Conservation (phyloP, 2,329 filamentous ascomycete species). For the Sclerotinia subarctica region DNA sequence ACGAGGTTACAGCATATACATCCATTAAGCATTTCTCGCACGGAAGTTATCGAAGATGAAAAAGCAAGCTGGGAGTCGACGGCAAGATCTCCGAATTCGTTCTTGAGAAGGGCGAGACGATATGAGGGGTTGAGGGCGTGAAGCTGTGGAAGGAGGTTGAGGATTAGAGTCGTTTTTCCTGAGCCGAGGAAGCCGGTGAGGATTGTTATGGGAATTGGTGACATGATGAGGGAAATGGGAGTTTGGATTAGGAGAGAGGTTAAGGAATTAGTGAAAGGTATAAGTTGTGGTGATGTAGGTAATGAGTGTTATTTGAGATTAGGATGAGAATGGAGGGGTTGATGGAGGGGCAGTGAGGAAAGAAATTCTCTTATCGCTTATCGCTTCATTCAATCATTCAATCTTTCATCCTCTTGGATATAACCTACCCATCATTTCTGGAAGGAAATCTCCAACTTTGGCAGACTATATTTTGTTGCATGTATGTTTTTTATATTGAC, state of each 20-base stretch:
- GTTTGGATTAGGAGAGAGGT: neutral
- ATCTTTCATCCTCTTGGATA: neutral
- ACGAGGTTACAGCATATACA: slow-evolving; percentile 99
- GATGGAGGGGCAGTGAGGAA: slow-evolving; percentile 10
- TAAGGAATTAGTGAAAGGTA: neutral
- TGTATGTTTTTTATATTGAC: neutral
- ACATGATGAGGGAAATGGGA: slow-evolving; percentile 1
- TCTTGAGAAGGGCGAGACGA: slow-evolving; percentile 91
- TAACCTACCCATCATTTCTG: neutral
- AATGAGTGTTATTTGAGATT: neutral
- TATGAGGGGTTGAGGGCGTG: slow-evolving; percentile 68
- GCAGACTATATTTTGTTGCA: neutral
- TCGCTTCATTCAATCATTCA: neutral
- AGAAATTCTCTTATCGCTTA: slow-evolving; percentile 17
- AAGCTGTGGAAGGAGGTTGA: slow-evolving; percentile 90
- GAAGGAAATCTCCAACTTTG: neutral
- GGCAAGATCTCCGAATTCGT: slow-evolving; percentile 94
- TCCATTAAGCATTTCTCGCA: slow-evolving; percentile 89
- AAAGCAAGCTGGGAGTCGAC: slow-evolving; percentile 89
- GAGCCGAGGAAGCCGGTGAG: slow-evolving; percentile 94
- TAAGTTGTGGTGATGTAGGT: neutral
- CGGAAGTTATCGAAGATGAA: slow-evolving; percentile 78
- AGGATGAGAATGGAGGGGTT: neutral
- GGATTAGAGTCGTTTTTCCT: slow-evolving; percentile 92
- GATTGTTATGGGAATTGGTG: slow-evolving; percentile 83